A percentile compares a stretch with the other conserved stretches of the same genome.
These are phyloP conservation scores for Alnus glutinosa DNA, from an alignment of 306 rosid species.

Conservation along the genomic window DNA sequence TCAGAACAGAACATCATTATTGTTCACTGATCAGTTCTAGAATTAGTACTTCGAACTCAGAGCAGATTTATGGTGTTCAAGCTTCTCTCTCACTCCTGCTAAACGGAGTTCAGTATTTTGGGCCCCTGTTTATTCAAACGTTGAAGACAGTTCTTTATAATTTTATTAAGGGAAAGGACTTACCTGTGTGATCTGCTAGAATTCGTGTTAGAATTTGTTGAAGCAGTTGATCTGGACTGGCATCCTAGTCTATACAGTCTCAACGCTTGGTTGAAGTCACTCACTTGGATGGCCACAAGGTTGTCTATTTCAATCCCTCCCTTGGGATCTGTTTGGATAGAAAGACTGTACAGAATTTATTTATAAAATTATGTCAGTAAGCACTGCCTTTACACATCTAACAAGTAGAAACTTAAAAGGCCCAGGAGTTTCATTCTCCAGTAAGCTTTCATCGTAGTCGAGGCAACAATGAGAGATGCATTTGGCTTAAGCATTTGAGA, in stretches of 20 bases:
- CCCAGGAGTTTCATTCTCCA: not conserved
- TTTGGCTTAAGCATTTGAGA: not conserved
- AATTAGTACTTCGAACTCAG: not conserved
- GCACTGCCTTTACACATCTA: slow-evolving; percentile 2
- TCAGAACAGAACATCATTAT: slow-evolving; percentile 4
- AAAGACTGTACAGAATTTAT: slow-evolving; percentile 30
- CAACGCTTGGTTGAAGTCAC: slow-evolving; percentile 36
- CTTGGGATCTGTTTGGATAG: slow-evolving; percentile 36
- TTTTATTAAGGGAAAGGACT: slow-evolving; percentile 10
- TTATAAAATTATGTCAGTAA: slow-evolving; percentile 11
- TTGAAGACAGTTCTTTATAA: not conserved
- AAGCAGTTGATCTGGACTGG: slow-evolving; percentile 40
- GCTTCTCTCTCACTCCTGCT: not conserved
- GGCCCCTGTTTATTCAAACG: not conserved
- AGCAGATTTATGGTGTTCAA: not conserved
- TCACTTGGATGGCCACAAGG: slow-evolving; percentile 42
- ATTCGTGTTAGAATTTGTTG: slow-evolving; percentile 36
- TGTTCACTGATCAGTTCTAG: not conserved
- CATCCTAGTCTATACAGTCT: slow-evolving; percentile 38
- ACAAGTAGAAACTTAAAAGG: not conserved
- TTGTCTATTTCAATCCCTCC: slow-evolving; percentile 39
- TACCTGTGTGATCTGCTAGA: slow-evolving; percentile 52
- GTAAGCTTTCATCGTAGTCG: not conserved
- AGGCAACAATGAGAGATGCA: not conserved
- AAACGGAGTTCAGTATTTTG: slow-evolving; percentile 1